phyloP scores from a whole-genome alignment of 495 filamentous ascomycete species.

The Sporormia fimetaria region DNA sequence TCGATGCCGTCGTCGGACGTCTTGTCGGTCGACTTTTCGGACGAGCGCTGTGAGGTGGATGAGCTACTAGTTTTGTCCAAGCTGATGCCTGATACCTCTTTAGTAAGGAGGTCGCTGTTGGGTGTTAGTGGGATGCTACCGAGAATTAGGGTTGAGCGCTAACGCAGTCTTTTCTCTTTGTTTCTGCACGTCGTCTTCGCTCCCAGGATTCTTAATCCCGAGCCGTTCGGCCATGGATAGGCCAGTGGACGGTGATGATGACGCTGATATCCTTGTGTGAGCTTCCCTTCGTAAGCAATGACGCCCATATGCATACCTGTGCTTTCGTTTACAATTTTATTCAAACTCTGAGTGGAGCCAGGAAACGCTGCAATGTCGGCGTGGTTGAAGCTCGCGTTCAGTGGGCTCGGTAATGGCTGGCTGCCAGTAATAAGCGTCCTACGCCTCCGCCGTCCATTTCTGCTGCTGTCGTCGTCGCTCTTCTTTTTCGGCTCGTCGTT shows the following conservation, averaged over 20 bases:
- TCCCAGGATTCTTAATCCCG: constrained; percentile 44
- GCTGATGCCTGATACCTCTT: constrained; percentile 89
- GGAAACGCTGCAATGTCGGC: constrained; percentile 53
- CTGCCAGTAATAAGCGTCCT: constrained; percentile 94
- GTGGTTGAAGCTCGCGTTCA: constrained; percentile 82
- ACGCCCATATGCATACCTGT: constrained; percentile 43
- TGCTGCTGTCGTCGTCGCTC: constrained; percentile 61
- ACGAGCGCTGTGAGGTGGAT: constrained; percentile 34
- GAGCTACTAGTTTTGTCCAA: constrained; percentile 56
- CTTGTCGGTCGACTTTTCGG: constrained; percentile 36
- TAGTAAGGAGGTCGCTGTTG: constrained; percentile 71
- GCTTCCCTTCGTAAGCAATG: constrained; percentile 2
- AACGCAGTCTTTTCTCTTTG: constrained; percentile 92
- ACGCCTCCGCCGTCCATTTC: constrained; percentile 84
- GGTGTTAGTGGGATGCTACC: constrained; percentile 1
- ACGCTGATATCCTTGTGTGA: not conserved
- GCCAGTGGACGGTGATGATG: constrained; percentile 21
- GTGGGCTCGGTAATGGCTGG: constrained; percentile 87
- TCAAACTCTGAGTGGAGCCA: constrained; percentile 61
- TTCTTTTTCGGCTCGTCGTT: constrained; percentile 64
- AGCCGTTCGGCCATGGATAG: constrained; percentile 50
- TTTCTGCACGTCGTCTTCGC: constrained; percentile 61
- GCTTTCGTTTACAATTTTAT: constrained; percentile 65
- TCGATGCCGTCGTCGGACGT: constrained; percentile 48
- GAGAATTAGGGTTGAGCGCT: constrained; percentile 29